phyloP scores from a whole-genome alignment of 2,329 filamentous ascomycete species.

The Alternaria conjuncta region DNA sequence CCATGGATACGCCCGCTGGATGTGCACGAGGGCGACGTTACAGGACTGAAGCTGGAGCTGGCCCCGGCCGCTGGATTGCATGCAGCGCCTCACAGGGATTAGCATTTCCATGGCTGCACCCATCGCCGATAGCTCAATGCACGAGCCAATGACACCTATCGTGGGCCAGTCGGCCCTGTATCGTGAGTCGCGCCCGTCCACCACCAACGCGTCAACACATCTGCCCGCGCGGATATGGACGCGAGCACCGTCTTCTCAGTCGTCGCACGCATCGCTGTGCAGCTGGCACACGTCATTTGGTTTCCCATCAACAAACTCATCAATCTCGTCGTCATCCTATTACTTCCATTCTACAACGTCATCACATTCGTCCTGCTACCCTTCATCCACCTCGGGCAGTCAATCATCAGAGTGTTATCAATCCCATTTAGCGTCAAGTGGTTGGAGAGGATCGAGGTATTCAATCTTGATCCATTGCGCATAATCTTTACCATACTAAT shows the following conservation, averaged over 20 bases:
- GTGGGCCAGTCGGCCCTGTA: slow-evolving; percentile 6
- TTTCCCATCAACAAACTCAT: slow-evolving; percentile 50
- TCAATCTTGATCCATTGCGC: slow-evolving; percentile 1
- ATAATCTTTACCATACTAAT: background rate
- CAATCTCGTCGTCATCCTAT: slow-evolving; percentile 49
- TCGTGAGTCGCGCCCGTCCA: background rate
- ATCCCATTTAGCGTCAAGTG: slow-evolving; percentile 57
- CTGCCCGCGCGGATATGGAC: slow-evolving; percentile 26
- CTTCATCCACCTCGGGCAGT: slow-evolving; percentile 54
- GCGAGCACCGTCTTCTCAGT: slow-evolving; percentile 36
- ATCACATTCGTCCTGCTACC: slow-evolving; percentile 59
- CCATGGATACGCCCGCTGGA: slow-evolving; percentile 29
- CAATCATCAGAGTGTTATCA: slow-evolving; percentile 50
- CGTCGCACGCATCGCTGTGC: slow-evolving; percentile 14
- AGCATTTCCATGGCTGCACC: slow-evolving; percentile 22
- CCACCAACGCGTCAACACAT: background rate
- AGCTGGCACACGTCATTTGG: slow-evolving; percentile 40
- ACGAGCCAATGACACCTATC: slow-evolving; percentile 21
- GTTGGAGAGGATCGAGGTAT: slow-evolving; percentile 63
- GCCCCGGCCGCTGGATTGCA: slow-evolving; percentile 21
- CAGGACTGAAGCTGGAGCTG: slow-evolving; percentile 15
- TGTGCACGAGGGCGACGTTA: slow-evolving; percentile 1
- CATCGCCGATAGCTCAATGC: slow-evolving; percentile 25
- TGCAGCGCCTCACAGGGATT: slow-evolving; percentile 31
- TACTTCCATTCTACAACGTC: slow-evolving; percentile 57